Percentiles rank a stretch among this genome's conserved stretches.
phyloP scores from a whole-genome alignment of 192 early-diverging fungal species.

The Coemansia sp. region DNA sequence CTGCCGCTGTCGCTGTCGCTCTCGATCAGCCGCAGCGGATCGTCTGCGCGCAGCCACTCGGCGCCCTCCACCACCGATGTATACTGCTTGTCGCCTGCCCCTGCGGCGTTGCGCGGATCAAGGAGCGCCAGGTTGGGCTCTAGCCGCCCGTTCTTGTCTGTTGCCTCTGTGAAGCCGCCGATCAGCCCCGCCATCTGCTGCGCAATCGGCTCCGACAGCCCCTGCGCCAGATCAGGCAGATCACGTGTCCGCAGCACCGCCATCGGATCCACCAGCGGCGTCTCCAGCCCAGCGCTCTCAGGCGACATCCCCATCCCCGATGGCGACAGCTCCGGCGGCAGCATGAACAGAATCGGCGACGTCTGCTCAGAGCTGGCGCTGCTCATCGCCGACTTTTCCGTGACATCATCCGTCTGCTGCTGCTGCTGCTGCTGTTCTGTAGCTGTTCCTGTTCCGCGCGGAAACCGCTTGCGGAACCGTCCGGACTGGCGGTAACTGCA shows the following conservation, averaged over 20 bases:
- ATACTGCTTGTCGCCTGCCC: too few relatives aligned
- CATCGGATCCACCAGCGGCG: constrained; percentile 33
- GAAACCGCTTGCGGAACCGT: constrained; percentile 50
- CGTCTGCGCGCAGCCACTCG: constrained; percentile 14
- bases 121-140: constrained; percentile 27
- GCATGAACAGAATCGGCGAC: constrained; percentile 13
- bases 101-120: constrained; percentile 29
- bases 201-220: constrained; percentile 28
- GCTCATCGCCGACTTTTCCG: neutral
- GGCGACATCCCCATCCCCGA: constrained; percentile 18
- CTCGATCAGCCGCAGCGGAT: constrained; percentile 8
- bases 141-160: constrained; percentile 5
- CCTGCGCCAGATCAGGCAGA: constrained; percentile 31
- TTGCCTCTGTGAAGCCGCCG: neutral
- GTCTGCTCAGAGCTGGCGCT: neutral
- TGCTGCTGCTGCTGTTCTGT: neutral
- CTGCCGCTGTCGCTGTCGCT: neutral
- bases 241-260: constrained; percentile 24
- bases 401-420: too few relatives aligned
- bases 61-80: neutral
- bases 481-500: constrained; percentile 50
- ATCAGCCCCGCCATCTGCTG: constrained; percentile 35
- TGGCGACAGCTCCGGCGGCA: constrained; percentile 20
- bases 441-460: neutral
- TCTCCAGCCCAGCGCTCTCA: constrained; percentile 12